phyloP scores from a whole-genome alignment of 2,329 filamentous ascomycete species.

The Didymella exigua region DNA sequence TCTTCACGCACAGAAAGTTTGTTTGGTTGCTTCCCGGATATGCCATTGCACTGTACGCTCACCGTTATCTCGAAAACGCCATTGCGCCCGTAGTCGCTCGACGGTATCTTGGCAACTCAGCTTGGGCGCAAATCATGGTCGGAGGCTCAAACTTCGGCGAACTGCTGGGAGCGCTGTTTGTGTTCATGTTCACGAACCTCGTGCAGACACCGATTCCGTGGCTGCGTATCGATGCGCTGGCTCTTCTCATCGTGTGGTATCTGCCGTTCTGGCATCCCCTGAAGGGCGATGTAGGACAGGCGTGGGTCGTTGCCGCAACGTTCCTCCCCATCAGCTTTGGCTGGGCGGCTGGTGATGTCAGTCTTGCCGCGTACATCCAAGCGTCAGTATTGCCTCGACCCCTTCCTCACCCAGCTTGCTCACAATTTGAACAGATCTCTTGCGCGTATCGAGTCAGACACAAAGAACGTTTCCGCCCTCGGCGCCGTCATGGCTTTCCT shows the following conservation, averaged over 20 bases:
- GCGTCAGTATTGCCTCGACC: constrained; percentile 26
- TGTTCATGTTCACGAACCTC: constrained; percentile 57
- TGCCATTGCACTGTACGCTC: constrained; percentile 56
- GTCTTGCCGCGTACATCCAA: constrained; percentile 59
- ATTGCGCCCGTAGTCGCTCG: constrained; percentile 55
- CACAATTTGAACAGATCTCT: constrained; percentile 38
- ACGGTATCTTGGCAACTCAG: constrained; percentile 56
- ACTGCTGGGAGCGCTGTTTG: constrained; percentile 55
- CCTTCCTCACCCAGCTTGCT: background rate
- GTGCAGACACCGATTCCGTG: constrained; percentile 59
- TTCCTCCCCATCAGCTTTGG: constrained; percentile 55
- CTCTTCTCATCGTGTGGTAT: constrained; percentile 57
- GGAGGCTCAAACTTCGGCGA: constrained; percentile 60
- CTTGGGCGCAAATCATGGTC: constrained; percentile 59
- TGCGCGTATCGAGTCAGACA: constrained; percentile 52
- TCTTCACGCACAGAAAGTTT: constrained; percentile 56
- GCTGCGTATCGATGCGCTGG: constrained; percentile 56
- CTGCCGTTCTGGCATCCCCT: constrained; percentile 55
- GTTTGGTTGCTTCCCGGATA: constrained; percentile 59
- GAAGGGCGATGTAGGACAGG: constrained; percentile 49
- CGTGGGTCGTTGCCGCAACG: constrained; percentile 55
- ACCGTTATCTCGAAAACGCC: constrained; percentile 58
- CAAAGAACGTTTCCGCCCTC: constrained; percentile 55
- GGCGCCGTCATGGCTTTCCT: constrained; percentile 60
- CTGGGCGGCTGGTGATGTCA: constrained; percentile 60